Base-by-base conservation (phyloP, 305 asterid species). In the Solanum hybrid region DNA sequence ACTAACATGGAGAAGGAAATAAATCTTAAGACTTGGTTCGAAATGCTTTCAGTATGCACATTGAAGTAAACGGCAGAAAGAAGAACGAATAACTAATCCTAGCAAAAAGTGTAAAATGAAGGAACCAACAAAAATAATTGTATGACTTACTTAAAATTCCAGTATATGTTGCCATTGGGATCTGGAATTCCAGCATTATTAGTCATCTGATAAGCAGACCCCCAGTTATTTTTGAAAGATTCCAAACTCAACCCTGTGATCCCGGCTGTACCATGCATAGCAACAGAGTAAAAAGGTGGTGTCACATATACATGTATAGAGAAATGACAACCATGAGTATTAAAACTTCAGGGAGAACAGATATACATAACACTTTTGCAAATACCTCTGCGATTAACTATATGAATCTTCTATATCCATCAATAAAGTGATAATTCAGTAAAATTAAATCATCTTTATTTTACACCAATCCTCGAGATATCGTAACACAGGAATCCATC, bases 151-250 rank as follows among this genome's bases (percentile, higher is more conserved):
- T 97, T 95, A 93, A 97, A 97, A 93, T 90, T 93, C 99, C 99
- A 97, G 93, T 93, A 92, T 92, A 90, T 95, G 78, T 92, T 91
- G 89, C 99, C 99, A 77, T 93, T 79, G 68, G 99, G 97, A 94
- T 97, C 99, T 1, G 99, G 99, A 91, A 97, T 94, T 92, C 99
- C 99, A 90, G 99, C 99, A 96, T 96, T 93, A 90, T 97, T 97
- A 27, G 99, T 97, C 79, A 88, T 94, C 91, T 96, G 99, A 93
- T 96, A 97, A 45, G 90, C 94, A 68, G 99, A 91, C 79, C 94
- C 89, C 99, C 99, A 97, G 90, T 97, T 97, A 36, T 96, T 94
- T 90, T 70, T 94, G 92, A 97, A 95, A 90, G 99, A 96, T 33
- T 91, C 39, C 93, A 92, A 88, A 91, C 96, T 96, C 96, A 97